phyloP scores from a whole-genome alignment of 2,329 filamentous ascomycete species.

The Seiridium unicorne region DNA sequence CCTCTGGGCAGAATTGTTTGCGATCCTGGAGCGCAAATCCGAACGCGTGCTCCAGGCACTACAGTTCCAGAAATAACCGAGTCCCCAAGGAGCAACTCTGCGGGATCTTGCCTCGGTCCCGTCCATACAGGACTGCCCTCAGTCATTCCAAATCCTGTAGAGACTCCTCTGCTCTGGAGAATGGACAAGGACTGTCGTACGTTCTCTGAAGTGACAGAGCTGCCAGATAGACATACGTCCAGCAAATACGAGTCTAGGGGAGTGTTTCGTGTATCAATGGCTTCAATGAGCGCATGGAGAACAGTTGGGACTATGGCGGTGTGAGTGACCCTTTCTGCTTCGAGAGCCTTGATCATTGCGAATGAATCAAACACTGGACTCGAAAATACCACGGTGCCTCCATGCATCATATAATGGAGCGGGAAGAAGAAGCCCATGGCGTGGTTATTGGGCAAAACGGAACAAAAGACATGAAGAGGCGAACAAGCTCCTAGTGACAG shows the following conservation, averaged over 20 bases:
- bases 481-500: slow-evolving; percentile 1
- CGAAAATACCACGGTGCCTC: not conserved
- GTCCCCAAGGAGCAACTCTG: not conserved
- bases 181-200: not conserved
- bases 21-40: not conserved
- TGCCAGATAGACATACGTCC: not conserved
- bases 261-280: not conserved
- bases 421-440: slow-evolving; percentile 6
- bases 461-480: not conserved
- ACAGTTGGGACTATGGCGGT: not conserved
- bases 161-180: not conserved
- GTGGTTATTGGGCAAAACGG: slow-evolving; percentile 5
- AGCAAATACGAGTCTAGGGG: not conserved
- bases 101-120: not conserved
- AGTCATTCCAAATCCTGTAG: slow-evolving; percentile 3
- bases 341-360: not conserved
- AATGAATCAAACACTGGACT: not conserved
- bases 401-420: slow-evolving; percentile 5
- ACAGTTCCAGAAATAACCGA: not conserved
- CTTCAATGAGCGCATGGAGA: not conserved
- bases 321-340: not conserved
- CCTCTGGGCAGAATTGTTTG: not conserved
- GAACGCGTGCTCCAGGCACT: not conserved
- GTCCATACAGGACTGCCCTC: slow-evolving; percentile 6
- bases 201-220: not conserved